Evolutionary conservation across 768 basidiomycete species (phyloP), one percentile per base, ranked within the genome.

Genomic region (Clitopilus passeckerianus): DNA sequence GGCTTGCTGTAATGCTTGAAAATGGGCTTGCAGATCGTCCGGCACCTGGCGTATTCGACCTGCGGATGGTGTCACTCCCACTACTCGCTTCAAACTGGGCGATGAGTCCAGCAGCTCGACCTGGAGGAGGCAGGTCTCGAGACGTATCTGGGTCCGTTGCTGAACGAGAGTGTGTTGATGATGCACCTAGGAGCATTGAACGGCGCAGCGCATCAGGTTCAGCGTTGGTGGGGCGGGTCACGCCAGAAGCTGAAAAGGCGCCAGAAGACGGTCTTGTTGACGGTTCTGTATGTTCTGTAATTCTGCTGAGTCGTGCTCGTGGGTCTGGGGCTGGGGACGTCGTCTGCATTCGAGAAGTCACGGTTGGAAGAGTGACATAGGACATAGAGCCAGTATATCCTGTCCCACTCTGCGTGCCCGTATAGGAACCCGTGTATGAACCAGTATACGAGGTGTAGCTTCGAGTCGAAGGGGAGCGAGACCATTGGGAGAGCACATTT

Each of bases 231-330:
- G 72, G 77, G 57, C 80, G 70, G 8, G 75, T 56, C 59, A 67
- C 60, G 59, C 66, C 59, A 64, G 60, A 66, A 41, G 65, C 61
- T 22, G 73, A 73, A 63, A 75, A 77, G 0, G 76, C 69, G 10
- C 75, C 75, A 0, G 84, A 80, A 6, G 72, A 70, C 0, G 89
- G 89, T 27, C 89, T 84, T 50, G 46, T 16, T 0, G 88, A 74
- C 33, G 88, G 84, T 71, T 93, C 91, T 0, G 89, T 91, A 52
- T 79, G 81, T 68, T 93, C 91, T 2, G 90, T 83, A 60, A 93
- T 93, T 1, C 82, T 87, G 67, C 91, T 93, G 18, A 93, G 77
- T 9, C 84, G 81, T 50, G 70, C 68, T n/a, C 73, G 66, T 2
- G 77, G 74, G 58, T 76, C 74, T 7, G 65, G 60, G 18, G 66